Conservation (phyloP, 768 basidiomycete species). For the Xerocomellus chrysenteron region DNA sequence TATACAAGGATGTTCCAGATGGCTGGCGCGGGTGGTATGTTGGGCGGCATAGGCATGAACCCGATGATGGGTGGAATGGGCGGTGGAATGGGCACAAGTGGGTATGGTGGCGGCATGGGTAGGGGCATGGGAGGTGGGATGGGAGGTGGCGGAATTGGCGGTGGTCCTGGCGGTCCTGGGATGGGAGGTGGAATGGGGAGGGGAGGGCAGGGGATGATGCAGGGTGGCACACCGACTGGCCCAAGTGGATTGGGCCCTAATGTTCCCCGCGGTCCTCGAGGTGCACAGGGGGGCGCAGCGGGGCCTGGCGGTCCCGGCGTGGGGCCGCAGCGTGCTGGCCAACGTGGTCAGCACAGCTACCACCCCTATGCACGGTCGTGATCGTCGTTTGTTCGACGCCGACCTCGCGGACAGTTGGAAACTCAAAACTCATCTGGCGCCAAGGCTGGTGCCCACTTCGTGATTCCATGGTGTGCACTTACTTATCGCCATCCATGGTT, state of each 20-base stretch:
- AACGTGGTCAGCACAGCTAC: slow-evolving; percentile 77
- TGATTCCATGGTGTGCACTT: slow-evolving; percentile 5
- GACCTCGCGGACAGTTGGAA: background rate
- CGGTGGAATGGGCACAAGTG: slow-evolving; percentile 31
- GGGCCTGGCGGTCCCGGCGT: slow-evolving; percentile 53
- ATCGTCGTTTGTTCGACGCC: background rate
- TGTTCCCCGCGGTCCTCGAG: slow-evolving; percentile 66
- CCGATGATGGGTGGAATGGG: slow-evolving; percentile 37
- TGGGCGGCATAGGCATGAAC: slow-evolving; percentile 43
- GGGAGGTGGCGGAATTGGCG: slow-evolving; percentile 34
- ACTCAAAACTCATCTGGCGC: slow-evolving; percentile 16
- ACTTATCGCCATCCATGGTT: slow-evolving; percentile 3
- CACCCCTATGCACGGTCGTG: slow-evolving; percentile 77
- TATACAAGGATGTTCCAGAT: slow-evolving; percentile 96
- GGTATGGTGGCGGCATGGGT: slow-evolving; percentile 38
- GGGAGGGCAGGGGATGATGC: slow-evolving; percentile 40
- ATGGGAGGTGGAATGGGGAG: slow-evolving; percentile 42
- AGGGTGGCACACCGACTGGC: slow-evolving; percentile 33
- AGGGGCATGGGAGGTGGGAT: slow-evolving; percentile 47
- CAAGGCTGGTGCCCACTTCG: background rate
- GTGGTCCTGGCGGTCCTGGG: slow-evolving; percentile 39
- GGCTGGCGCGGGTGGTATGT: slow-evolving; percentile 54
- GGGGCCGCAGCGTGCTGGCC: slow-evolving; percentile 69
- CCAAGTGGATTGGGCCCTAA: slow-evolving; percentile 51
- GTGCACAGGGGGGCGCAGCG: slow-evolving; percentile 52